These are phyloP conservation scores for Thelephora ganbajun DNA, from an alignment of 768 basidiomycete genomes.

Conservation along the genomic window DNA sequence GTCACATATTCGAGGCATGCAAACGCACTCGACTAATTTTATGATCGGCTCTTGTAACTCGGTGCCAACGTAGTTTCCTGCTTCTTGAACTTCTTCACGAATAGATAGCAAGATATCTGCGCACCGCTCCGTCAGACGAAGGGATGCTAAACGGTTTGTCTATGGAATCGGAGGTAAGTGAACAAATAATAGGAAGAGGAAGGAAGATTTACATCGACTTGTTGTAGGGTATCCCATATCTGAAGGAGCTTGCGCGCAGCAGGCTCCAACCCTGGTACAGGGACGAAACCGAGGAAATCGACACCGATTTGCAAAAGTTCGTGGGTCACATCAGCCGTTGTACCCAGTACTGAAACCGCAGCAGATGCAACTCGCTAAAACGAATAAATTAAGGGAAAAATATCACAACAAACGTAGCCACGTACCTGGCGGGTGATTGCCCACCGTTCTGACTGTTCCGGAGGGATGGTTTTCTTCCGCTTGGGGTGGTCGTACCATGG, in stretches of 20 bases:
- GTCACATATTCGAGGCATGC: neutral
- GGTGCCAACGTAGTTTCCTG: constrained; percentile 33
- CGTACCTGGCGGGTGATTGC: constrained; percentile 15
- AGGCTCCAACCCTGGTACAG: constrained; percentile 38
- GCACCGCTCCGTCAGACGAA: constrained; percentile 61
- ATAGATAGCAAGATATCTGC: constrained; percentile 55
- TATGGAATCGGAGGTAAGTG: constrained; percentile 13
- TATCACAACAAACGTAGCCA: neutral
- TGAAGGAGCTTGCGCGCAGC: constrained; percentile 37
- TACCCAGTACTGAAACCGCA: constrained; percentile 26
- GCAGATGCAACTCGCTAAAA: constrained; percentile 20
- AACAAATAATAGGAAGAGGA: neutral
- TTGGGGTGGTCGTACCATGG: constrained; percentile 14
- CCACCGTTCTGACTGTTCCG: constrained; percentile 16
- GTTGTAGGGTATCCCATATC: constrained; percentile 53
- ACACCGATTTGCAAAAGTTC: constrained; percentile 28
- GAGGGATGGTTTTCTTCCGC: constrained; percentile 13
- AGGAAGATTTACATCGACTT: constrained; percentile 39
- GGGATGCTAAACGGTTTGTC: constrained; percentile 55
- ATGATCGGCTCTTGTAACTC: constrained; percentile 38
- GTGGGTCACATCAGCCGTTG: constrained; percentile 26
- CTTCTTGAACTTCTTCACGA: constrained; percentile 44
- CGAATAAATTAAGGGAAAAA: neutral
- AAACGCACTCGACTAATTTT: constrained; percentile 36
- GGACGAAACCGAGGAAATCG: constrained; percentile 34